phyloP scores from a whole-genome alignment of 495 filamentous ascomycete species.

The Chaetomidium leptoderma region DNA sequence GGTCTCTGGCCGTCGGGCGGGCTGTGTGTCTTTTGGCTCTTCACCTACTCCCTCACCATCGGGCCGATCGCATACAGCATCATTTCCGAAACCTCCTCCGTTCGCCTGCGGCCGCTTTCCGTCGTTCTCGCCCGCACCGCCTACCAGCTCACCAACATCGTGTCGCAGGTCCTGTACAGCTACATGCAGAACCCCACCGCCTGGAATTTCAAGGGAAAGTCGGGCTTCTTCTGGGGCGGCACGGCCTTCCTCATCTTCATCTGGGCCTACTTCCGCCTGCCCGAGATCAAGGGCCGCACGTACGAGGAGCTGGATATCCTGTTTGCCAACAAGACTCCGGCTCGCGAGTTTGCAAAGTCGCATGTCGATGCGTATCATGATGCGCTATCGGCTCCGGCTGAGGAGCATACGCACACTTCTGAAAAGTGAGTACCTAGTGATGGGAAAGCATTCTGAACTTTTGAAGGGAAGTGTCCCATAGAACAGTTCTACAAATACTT shows the following conservation, averaged over 20 bases:
- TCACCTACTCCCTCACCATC: constrained; percentile 53
- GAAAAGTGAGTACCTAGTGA: background rate
- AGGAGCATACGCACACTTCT: background rate
- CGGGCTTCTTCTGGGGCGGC: constrained; percentile 65
- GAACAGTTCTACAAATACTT: no score
- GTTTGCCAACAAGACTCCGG: constrained; percentile 30
- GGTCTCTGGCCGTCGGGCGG: constrained; percentile 52
- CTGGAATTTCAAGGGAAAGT: constrained; percentile 59
- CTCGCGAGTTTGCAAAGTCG: background rate
- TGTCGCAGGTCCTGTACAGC: constrained; percentile 56
- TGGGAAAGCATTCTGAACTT: no score
- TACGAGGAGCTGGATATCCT: constrained; percentile 55
- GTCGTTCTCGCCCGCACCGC: constrained; percentile 58
- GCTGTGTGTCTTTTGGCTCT: constrained; percentile 55
- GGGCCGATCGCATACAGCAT: constrained; percentile 62
- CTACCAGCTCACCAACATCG: constrained; percentile 56
- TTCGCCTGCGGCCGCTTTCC: constrained; percentile 57
- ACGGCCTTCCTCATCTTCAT: constrained; percentile 42
- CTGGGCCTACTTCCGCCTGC: constrained; percentile 54
- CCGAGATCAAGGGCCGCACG: constrained; percentile 56
- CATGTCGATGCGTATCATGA: constrained; percentile 10
- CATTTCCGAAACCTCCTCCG: constrained; percentile 55
- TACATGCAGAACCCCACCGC: constrained; percentile 65
- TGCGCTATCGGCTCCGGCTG: background rate
- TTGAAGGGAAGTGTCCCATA: no score